Evolutionary conservation across 1,284 basidiomycete species (phyloP), one percentile per base, ranked within the genome.

Genomic region (Mycena citricolor): DNA sequence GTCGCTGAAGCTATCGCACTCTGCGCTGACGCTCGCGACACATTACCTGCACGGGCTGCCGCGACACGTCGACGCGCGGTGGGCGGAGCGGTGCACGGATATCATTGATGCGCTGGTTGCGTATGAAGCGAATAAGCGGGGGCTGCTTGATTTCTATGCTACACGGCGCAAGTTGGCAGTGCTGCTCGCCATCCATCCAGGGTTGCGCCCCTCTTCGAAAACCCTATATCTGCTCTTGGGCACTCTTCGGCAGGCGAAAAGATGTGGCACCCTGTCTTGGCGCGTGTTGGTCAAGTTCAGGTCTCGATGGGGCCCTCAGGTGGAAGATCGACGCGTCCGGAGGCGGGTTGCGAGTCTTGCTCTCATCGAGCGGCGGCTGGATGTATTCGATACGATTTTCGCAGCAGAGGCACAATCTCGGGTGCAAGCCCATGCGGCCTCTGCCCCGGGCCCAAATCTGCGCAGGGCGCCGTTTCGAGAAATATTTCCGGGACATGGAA

Each of bases 171-270:
- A 64, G 31, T 60, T 78, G 48, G 55, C 65, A 44, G 63, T 63
- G 17, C 65, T 85, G 29, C 54, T 83, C 32, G 56, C 56, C 17
- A 47, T 71, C 37, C 76, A 81, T 56, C 66, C 70, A 10, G 61
- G 61, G 41, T 57, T 88, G 26, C 65, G 56, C 23, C 85, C 86
- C 16, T 77, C 72, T 25, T 62, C 81, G n/a, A 69, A 65, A n/a
- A 86, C 86, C 1, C 58, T 88, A 17, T 76, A 72, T 54, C 63
- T 81, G 24, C 65, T 87, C 32, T 68, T 89, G 26, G 63, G 70
- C 26, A 68, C 72, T 39, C 64, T 89, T 37, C 63, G 61, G 37
- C 54, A 60, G 35, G 70, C 69, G 19, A 71, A 66, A 48, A 65
- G 61, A 19, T 73, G 80, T 52, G 82, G 78, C 19, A 75, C 73